Evolutionary conservation across 768 basidiomycete genomes (phyloP).

Genomic region (Pisolithus albus): DNA sequence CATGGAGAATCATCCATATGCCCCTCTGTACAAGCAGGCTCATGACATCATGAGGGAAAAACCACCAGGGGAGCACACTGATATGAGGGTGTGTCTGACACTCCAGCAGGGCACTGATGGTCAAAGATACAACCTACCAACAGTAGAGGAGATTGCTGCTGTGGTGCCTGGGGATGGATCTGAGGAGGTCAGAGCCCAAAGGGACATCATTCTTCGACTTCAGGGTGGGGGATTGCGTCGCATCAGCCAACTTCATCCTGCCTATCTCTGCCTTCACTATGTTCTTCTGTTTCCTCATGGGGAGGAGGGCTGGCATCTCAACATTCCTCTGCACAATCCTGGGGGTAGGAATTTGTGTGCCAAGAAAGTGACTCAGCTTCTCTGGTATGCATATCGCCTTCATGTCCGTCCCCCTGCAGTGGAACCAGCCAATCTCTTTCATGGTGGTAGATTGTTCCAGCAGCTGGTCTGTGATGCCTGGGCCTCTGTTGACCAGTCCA

Average conservation of each 20-base stretch:
- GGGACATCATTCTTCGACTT: slow-evolving; percentile 29
- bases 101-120: slow-evolving; percentile 16
- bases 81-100: slow-evolving; percentile 4
- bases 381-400: not conserved
- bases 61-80: slow-evolving; percentile 3
- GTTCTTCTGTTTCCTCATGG: slow-evolving; percentile 37
- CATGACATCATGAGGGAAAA: slow-evolving; percentile 17
- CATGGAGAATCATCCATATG: slow-evolving; percentile 18
- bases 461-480: slow-evolving; percentile 40
- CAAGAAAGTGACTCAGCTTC: not conserved
- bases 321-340: slow-evolving; percentile 4
- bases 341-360: not conserved
- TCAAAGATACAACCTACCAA: slow-evolving; percentile 36
- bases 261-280: slow-evolving; percentile 35
- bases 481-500: slow-evolving; percentile 37
- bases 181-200: slow-evolving; percentile 2
- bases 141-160: slow-evolving; percentile 33
- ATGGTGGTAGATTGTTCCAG: slow-evolving; percentile 31
- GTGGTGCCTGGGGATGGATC: slow-evolving; percentile 29
- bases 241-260: slow-evolving; percentile 29
- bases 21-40: slow-evolving; percentile 21
- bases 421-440: slow-evolving; percentile 26
- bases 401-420: not conserved
- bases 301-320: slow-evolving; percentile 28
- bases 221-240: slow-evolving; percentile 19